phyloP scores from a whole-genome alignment of 192 early-diverging fungal species.

The Helicostylum pulchrum region DNA sequence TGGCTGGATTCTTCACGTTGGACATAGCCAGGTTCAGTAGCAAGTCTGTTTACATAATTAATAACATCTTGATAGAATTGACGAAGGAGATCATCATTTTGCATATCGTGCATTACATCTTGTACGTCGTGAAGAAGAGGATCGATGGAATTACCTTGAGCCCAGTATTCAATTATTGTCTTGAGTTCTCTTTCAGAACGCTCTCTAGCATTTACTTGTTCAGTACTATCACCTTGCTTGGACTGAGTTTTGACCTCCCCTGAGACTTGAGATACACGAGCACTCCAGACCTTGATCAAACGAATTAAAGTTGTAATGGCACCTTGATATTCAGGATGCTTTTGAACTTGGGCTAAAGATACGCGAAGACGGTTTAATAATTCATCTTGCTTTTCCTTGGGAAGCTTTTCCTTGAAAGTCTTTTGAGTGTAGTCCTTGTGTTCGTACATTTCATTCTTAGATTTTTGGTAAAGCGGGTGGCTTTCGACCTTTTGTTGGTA shows the following conservation, averaged over 20 bases:
- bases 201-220: constrained; percentile 17
- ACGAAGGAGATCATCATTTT: constrained; percentile 29
- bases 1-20: constrained; percentile 20
- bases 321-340: constrained; percentile 38
- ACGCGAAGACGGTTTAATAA: constrained; percentile 35
- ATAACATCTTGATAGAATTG: constrained; percentile 23
- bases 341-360: constrained; percentile 36
- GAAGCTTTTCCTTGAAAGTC: constrained; percentile 28
- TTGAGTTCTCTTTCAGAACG: constrained; percentile 36
- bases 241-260: not conserved
- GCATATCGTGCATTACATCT: constrained; percentile 23
- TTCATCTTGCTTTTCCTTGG: constrained; percentile 27
- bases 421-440: constrained; percentile 20
- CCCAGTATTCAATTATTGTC: constrained; percentile 41
- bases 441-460: constrained; percentile 1
- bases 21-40: constrained; percentile 37
- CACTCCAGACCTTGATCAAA: constrained; percentile 32
- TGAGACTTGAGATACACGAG: constrained; percentile 14
- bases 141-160: constrained; percentile 37
- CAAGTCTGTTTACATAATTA: constrained; percentile 22
- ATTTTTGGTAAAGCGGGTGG: not conserved
- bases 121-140: constrained; percentile 31
- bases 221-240: constrained; percentile 12
- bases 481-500: too few species aligned
- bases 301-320: constrained; percentile 34